These are phyloP conservation scores for Tuber brumale DNA, from an alignment of 495 filamentous ascomycete genomes.

Conservation along the genomic window DNA sequence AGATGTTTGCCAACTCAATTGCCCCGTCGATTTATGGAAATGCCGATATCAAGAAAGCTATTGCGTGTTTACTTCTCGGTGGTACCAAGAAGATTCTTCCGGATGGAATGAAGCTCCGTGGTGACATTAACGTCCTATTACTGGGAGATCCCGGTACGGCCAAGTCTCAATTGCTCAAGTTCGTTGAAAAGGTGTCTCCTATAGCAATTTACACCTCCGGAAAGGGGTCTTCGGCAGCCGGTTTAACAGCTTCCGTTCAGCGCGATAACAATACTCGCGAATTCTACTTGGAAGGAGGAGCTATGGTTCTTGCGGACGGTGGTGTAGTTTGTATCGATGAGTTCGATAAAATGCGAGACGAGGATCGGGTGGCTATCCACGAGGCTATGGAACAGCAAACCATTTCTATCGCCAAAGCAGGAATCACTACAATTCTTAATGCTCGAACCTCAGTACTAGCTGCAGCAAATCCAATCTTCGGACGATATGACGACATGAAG, in stretches of 20 bases:
- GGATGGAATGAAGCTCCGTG: conserved; percentile 96
- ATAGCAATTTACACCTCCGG: conserved; percentile 99
- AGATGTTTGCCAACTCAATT: conserved; percentile 82
- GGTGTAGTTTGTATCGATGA: conserved; percentile 99
- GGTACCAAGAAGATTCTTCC: conserved; percentile 98
- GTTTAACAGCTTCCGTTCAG: conserved; percentile 96
- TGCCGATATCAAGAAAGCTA: conserved; percentile 95
- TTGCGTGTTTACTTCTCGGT: conserved; percentile 87
- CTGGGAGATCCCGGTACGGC: conserved; percentile 98
- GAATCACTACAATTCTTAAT: conserved; percentile 97
- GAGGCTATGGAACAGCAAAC: conserved; percentile 99
- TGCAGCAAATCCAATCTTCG: conserved; percentile 95
- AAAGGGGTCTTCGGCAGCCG: conserved; percentile 96
- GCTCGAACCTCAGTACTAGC: conserved; percentile 91
- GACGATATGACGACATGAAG: conserved; percentile 96
- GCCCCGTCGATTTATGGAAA: conserved; percentile 98
- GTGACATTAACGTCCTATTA: conserved; percentile 96
- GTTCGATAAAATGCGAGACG: conserved; percentile 99
- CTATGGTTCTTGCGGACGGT: conserved; percentile 96
- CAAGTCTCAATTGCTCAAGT: conserved; percentile 95
- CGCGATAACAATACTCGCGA: conserved; percentile 85
- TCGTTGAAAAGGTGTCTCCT: conserved; percentile 92
- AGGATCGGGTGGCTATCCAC: conserved; percentile 97
- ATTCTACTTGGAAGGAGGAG: conserved; percentile 97
- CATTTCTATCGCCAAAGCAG: conserved; percentile 98